Base-by-base conservation (phyloP, 257 asterid species). In the Nicotiana obtusifolia region DNA sequence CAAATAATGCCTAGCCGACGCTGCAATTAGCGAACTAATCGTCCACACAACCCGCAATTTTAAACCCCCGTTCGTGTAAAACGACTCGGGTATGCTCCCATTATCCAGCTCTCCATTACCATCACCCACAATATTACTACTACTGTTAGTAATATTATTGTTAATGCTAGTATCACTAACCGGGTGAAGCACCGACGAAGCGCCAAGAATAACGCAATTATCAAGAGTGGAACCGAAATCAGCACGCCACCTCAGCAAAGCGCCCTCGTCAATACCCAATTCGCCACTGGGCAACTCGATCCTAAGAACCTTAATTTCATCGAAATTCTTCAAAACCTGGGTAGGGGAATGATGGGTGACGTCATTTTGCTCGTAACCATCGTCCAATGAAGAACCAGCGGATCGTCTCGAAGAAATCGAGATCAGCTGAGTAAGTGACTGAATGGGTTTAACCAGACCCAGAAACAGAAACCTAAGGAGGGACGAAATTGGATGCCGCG, bases 1-100 rank as follows among this genome's bases (percentile, higher is more conserved):
- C 85, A 94, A 86, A 79, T 91, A 94, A 86, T 94, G 98, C 84
- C 98, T 89, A 0, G 98, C 98, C 3, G 98, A 92, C 60, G 98
- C 98, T 4, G 98, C 97, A 3, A 94, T 92, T 78, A 94, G 85
- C 69, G 98, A 92, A 84, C 98, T 94, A 59, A 94, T 94, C 4
- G 98, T 94, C 98, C 98, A 94, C 24, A 94, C 98, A 10, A 94
- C 98, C 5, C 98, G 93, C 88, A 94, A 66, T 41, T 92, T 94
- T 87, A 94, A 82, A 10, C 97, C 98, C 19, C 98, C 98, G 22
- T 92, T 94, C 0, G 97, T 91, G 89, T 94, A 91, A 84, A 92
- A 94, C 1, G 98, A 91, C 82, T 93, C 98, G 0, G 98, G 98
- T 84, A 93, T 92, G 78, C 93, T 91, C 65, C 95, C 97, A 64